These are phyloP conservation scores for Brettanomyces sp. DNA, from an alignment of 805 yeast species.

Conservation along the genomic window DNA sequence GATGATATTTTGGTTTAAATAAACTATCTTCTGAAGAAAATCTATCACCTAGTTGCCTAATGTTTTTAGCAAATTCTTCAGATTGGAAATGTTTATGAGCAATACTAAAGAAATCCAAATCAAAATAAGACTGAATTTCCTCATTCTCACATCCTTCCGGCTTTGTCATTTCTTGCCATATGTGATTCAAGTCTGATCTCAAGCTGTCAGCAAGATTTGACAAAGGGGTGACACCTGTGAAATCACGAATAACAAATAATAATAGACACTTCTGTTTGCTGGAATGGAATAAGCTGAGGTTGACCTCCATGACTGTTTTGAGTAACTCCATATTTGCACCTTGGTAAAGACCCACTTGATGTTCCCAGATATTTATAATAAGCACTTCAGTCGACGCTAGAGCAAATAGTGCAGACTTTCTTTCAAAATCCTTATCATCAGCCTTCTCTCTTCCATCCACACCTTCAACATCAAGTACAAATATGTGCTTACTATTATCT, in stretches of 20 bases:
- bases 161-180: constrained; percentile 73
- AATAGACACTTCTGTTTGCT: constrained; percentile 46
- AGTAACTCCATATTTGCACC: constrained; percentile 96
- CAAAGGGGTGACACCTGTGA: constrained; percentile 78
- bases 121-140: constrained; percentile 68
- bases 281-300: constrained; percentile 72
- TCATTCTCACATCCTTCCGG: constrained; percentile 55
- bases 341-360: constrained; percentile 92
- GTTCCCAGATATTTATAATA: constrained; percentile 93
- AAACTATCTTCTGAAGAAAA: constrained; percentile 35
- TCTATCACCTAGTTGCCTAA: constrained; percentile 53
- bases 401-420: constrained; percentile 94
- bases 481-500: constrained; percentile 29
- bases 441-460: constrained; percentile 98
- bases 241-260: constrained; percentile 87
- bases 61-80: constrained; percentile 56
- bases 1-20: constrained; percentile 68
- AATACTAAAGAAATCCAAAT: constrained; percentile 69
- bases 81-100: constrained; percentile 80
- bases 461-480: constrained; percentile 97
- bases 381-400: constrained; percentile 83
- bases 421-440: constrained; percentile 96
- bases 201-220: constrained; percentile 61
- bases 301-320: constrained; percentile 94
- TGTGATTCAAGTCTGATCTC: constrained; percentile 56